These are phyloP conservation scores for Eucalyptus caleyi DNA, from an alignment of 345 rosid genomes.

Conservation along the genomic window DNA sequence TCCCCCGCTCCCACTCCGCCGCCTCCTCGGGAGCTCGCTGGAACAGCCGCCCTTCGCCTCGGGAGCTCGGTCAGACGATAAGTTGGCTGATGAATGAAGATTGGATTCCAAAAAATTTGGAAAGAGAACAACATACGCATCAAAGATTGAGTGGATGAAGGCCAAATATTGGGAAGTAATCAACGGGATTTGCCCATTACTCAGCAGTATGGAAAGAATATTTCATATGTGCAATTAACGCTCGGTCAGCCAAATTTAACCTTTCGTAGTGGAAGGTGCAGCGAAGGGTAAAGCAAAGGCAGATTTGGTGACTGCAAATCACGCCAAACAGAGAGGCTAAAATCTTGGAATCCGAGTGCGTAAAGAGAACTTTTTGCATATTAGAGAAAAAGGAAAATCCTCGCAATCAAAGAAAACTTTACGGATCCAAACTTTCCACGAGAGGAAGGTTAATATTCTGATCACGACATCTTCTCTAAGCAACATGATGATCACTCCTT, in stretches of 20 bases:
- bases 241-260: not conserved
- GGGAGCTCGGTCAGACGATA: no score
- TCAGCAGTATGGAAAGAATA: not conserved
- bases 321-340: not conserved
- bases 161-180: not conserved
- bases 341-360: not conserved
- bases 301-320: not conserved
- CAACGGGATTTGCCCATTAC: not conserved
- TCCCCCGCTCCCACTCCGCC: no score
- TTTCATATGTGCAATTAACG: not conserved
- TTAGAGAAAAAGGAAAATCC: not conserved
- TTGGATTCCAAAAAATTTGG: not conserved
- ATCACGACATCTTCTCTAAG: not conserved
- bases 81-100: not conserved
- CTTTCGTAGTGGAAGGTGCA: not conserved
- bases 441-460: not conserved
- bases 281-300: not conserved
- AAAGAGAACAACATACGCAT: not conserved
- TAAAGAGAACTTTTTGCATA: not conserved
- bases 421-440: not conserved
- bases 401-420: not conserved
- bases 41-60: no score
- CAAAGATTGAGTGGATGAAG: not conserved
- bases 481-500: not conserved
- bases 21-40: no score